These are phyloP conservation scores for Striga asiatica DNA, from an alignment of 257 asterid genomes.

Conservation along the genomic window DNA sequence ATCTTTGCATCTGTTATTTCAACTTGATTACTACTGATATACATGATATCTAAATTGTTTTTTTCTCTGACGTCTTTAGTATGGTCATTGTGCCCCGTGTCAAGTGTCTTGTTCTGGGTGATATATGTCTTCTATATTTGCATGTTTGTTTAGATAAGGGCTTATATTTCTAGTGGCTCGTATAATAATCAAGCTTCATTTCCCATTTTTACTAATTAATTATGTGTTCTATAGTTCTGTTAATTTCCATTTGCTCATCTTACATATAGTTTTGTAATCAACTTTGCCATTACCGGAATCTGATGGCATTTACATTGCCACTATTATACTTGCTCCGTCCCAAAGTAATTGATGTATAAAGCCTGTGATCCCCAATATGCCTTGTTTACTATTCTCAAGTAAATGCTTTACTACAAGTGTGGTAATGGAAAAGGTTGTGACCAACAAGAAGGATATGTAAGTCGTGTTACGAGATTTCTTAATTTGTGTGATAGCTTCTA, in stretches of 20 bases:
- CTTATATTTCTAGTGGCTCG: conserved; percentile 3
- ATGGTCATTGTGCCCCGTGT: background rate
- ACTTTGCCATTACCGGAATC: no score
- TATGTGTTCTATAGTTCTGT: background rate
- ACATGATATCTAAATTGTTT: background rate
- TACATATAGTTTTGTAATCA: background rate
- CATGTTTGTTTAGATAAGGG: background rate
- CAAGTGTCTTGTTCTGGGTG: background rate
- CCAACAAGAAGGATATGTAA: no score
- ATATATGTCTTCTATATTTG: background rate
- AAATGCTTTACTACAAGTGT: no score
- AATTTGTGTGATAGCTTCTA: background rate
- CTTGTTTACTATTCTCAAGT: no score
- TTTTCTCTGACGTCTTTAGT: background rate
- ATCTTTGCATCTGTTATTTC: background rate
- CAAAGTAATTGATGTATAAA: no score
- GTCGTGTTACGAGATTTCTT: background rate
- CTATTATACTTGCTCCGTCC: no score
- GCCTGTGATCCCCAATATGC: no score
- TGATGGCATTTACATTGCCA: background rate
- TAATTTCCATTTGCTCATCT: background rate
- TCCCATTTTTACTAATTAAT: background rate
- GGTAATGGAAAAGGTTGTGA: no score
- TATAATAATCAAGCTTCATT: background rate
- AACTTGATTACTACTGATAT: conserved; percentile 1